Conservation (phyloP, 1,284 basidiomycete species). For the Ganoderma sinense region DNA sequence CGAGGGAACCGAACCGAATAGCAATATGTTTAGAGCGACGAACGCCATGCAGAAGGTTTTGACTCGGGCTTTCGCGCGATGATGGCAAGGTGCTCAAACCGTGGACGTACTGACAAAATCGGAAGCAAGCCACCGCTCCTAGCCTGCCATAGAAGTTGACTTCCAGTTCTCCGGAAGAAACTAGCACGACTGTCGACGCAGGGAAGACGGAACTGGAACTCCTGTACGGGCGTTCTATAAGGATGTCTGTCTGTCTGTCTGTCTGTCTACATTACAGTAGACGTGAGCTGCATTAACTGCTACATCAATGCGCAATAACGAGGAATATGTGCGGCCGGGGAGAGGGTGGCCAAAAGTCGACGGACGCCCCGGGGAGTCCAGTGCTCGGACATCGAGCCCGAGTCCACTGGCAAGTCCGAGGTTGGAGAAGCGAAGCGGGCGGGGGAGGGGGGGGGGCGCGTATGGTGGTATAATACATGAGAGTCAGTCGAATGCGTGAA, state of each 20-base stretch:
- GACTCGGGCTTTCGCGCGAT: too few species aligned
- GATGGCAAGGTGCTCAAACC: not conserved
- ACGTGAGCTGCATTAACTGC: not conserved
- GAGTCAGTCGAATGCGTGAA: not conserved
- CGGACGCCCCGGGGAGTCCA: not conserved
- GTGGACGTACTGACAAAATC: not conserved
- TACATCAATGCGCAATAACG: slow-evolving; percentile 1
- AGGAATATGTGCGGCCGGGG: not conserved
- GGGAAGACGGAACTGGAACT: not conserved
- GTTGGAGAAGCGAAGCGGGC: not conserved
- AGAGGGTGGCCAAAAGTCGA: not conserved
- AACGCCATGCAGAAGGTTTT: too few species aligned
- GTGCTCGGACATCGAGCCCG: not conserved
- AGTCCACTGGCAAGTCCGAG: not conserved
- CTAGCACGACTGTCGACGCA: too few species aligned
- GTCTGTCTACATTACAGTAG: not conserved
- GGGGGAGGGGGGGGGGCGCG: not conserved
- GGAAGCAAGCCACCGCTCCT: not conserved
- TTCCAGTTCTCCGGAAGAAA: too few species aligned
- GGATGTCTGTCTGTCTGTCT: not conserved
- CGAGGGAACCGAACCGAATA: not conserved
- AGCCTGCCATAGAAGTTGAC: too few species aligned
- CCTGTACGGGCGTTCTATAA: not conserved
- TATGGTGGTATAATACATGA: not conserved
- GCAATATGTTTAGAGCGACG: too few species aligned